These are phyloP conservation scores for Tricholoma sp. DNA, from an alignment of 768 basidiomycete species.

Conservation along the genomic window DNA sequence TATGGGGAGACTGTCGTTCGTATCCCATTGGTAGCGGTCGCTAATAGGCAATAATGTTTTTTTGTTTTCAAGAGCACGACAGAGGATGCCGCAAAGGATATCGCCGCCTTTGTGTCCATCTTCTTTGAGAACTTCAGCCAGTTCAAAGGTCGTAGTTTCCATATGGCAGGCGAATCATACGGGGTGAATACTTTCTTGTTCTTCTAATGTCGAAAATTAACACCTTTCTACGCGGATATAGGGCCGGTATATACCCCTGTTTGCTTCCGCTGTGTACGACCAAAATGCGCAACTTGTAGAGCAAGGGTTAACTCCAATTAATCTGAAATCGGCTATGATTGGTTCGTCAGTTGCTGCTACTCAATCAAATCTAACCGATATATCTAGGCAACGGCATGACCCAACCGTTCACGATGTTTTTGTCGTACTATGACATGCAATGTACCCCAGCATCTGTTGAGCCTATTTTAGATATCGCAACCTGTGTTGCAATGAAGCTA, in stretches of 20 bases:
- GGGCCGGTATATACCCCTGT: constrained; percentile 71
- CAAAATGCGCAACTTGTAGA: constrained; percentile 52
- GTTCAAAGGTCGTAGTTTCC: constrained; percentile 64
- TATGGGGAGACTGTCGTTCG: constrained; percentile 55
- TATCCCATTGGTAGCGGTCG: neutral
- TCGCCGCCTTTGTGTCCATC: constrained; percentile 65
- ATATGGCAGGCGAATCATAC: constrained; percentile 74
- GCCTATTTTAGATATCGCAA: constrained; percentile 31
- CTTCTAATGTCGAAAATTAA: neutral
- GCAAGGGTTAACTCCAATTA: constrained; percentile 54
- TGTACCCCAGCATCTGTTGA: constrained; percentile 40
- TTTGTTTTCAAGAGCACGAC: constrained; percentile 44
- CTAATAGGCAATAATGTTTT: neutral
- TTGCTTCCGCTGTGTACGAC: constrained; percentile 74
- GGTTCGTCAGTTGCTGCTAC: constrained; percentile 24
- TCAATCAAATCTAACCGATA: neutral
- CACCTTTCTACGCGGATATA: constrained; percentile 12
- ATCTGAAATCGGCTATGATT: constrained; percentile 70
- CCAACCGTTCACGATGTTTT: constrained; percentile 37
- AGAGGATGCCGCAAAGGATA: constrained; percentile 64
- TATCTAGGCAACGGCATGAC: constrained; percentile 45
- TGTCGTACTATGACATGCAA: constrained; percentile 32
- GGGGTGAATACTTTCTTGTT: constrained; percentile 38
- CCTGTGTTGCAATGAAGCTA: constrained; percentile 3
- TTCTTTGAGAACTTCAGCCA: constrained; percentile 72